Evolutionary conservation across 345 rosid species (phyloP), one percentile per base, ranked within the genome.

Genomic region (Clausena lansium): DNA sequence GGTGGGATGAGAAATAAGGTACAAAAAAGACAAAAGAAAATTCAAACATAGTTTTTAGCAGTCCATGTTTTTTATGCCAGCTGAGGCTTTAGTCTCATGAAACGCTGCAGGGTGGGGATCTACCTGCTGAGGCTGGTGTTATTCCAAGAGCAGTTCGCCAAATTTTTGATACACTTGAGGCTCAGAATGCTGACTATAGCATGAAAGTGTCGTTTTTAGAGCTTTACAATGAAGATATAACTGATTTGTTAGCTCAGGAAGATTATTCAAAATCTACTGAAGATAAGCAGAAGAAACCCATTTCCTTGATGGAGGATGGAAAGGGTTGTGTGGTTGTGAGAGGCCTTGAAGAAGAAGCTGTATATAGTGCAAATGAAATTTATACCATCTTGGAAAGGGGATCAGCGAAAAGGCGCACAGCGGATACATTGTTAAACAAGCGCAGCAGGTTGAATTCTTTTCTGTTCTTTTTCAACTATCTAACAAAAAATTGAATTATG

Each of bases 1-100:
- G 99, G 99, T 45, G 98, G 96, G 14, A 91, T 92, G 92, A 86
- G 93, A 76, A 95, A 91, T 66, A 95, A 95, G 94, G 98, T 92
- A 83, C 52, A 4, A 8, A 15, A 11, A 13, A 13, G 50, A 19
- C 75, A 61, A 39, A 5, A 57, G 4, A 19, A 9, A 1, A 30
- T 9, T 45, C 39, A 7, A 13, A n/a, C 25, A 9, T 54, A 54
- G 11, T 30, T 76, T 76, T 64, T 47, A 50, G 24, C 2, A 28
- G 68, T 28, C 10, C 27, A 61, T 45, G 24, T 50, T 57, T 32
- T 62, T 7, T 32, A 45, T 45, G 50, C 91, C 94, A 80, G 95
- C 91, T 27, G 96, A 91, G 82, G 94, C 99, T 27, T 45, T 1
- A 45, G 50, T 45, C 57, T 15, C 57, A 52, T 52, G 57, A 52